Base-by-base conservation (phyloP, 2,329 filamentous ascomycete species). In the Rhytidhysteron rufulum region DNA sequence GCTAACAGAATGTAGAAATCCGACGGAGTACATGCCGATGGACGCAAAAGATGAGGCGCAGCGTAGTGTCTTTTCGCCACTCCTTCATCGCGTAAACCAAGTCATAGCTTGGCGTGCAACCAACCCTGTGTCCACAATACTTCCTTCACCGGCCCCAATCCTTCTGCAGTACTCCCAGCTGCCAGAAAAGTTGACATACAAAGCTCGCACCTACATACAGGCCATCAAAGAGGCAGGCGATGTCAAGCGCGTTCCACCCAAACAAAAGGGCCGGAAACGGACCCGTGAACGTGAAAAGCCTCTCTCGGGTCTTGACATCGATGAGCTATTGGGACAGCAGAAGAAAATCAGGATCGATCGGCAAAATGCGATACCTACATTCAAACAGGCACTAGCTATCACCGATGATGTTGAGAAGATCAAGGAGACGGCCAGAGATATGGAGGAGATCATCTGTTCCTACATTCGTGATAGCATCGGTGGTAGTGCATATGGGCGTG, bases 11-110 rank as follows among this genome's bases (percentile, higher is more conserved):
- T 13, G 65, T 42, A 77, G 74, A 10, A 64, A 79, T 8, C 66
- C 70, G 1, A 60, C 68, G 1, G 88, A 96, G 57, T 91, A 87
- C 44, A 82, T 86, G 31, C 72, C 82, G 0, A 78, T 91, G 34
- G 87, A 95, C 30, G 88, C 95, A 25, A 83, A 83, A 1, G n/a
- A n/a, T n/a, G n/a, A n/a, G n/a, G n/a, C n/a, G n/a, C n/a, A n/a
- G n/a, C n/a, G n/a, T n/a, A n/a, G n/a, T n/a, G n/a, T n/a, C n/a
- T 97, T 82, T 62, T 89, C 88, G 18, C 89, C 91, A 4, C 70
- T 86, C 4, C 77, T 97, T n/a, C 91, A 97, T 63, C 84, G 89
- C 22, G 79, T 97, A 44, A 88, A 89, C 51, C 84, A 93, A 60
- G 88, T 88, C 11, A 82, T 97, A 49, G 83, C 86, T 40, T 82